A percentile compares a stretch with the other conserved stretches of the same genome.
These are phyloP conservation scores for Choanephora cucurbitarum DNA, from an alignment of 371 early-diverging fungal genomes.

Conservation along the genomic window DNA sequence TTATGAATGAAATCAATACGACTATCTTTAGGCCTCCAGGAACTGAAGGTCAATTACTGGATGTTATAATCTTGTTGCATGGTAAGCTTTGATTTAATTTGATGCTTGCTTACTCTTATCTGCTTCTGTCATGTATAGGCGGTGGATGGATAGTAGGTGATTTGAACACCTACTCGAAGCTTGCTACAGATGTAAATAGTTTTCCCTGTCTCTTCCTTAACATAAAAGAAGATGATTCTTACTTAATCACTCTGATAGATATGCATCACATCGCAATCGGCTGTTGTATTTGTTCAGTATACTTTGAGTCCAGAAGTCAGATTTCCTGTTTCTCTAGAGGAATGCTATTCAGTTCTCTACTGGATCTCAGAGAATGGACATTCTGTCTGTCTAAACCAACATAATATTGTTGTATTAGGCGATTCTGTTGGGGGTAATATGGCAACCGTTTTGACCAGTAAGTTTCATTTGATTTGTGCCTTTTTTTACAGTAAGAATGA, in stretches of 20 bases:
- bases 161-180: slow-evolving; percentile 12
- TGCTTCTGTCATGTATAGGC: no score
- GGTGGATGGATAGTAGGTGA: slow-evolving; percentile 20
- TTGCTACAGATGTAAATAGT: slow-evolving; percentile 19
- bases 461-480: neutral
- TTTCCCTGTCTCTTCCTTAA: no score
- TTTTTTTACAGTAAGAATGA: no score
- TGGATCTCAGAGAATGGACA: slow-evolving; percentile 17
- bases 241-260: neutral
- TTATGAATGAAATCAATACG: slow-evolving; percentile 1
- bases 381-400: slow-evolving; percentile 13
- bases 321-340: slow-evolving; percentile 24
- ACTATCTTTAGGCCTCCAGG: slow-evolving; percentile 21
- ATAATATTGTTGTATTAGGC: slow-evolving; percentile 18
- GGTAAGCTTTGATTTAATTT: neutral
- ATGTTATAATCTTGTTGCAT: slow-evolving; percentile 17
- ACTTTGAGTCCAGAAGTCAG: slow-evolving; percentile 22
- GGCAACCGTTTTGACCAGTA: slow-evolving; percentile 22
- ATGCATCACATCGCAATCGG: slow-evolving; percentile 11
- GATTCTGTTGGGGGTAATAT: slow-evolving; percentile 38
- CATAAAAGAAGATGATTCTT: neutral
- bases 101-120: no score
- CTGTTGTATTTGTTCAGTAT: slow-evolving; percentile 25
- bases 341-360: slow-evolving; percentile 13
- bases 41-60: slow-evolving; percentile 15